Evolutionary conservation across 768 basidiomycete genomes (phyloP), one percentile per base, ranked within the genome.

Genomic region (Psilocybe sp.): DNA sequence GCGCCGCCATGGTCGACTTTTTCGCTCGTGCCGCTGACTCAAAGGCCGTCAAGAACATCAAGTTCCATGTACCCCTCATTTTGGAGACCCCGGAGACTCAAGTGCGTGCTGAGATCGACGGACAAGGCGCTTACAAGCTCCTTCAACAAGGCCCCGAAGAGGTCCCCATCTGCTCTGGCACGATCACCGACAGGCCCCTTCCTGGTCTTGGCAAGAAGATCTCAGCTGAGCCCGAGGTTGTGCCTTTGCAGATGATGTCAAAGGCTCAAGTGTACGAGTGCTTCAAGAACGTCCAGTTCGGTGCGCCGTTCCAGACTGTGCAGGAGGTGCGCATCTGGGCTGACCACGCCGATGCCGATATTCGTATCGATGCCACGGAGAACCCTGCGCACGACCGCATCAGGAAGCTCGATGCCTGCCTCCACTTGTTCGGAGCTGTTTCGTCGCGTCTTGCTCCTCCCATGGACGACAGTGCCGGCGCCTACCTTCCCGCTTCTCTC

Each of bases 261-360:
- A 63, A 64, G 49, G 36, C 55, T 14, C 54, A 62, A 46, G 51
- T 70, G 6, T 70, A 70, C 44, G 53, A 55, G 36, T 59, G 57
- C 23, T 70, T 70, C 53, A 61, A 57, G 44, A 64, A 67, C n/a
- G 63, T 69, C 16, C 60, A 63, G 37, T 70, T 70, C 37, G 69
- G 69, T n/a, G 62, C 62, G 11, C 58, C 56, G 13, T 67, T 69
- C 61, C 60, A 57, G 47, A 69, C 63, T 15, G 63, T 70, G 28
- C 59, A 60, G 46, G 57, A 60, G 40, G 52, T 69, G 32, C 51
- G 55, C 13, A 50, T 64, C 11, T 70, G 66, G 66, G 60, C 63
- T 1, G 59, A 63, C 44, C 64, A 66, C 41, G 65, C 63, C 4
- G 67, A 68, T 28, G 69, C 61, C 9, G 51, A 62, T 39, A 58